Base-by-base conservation (phyloP, 441 rosid species). In the Pelargonium fulgidum region DNA sequence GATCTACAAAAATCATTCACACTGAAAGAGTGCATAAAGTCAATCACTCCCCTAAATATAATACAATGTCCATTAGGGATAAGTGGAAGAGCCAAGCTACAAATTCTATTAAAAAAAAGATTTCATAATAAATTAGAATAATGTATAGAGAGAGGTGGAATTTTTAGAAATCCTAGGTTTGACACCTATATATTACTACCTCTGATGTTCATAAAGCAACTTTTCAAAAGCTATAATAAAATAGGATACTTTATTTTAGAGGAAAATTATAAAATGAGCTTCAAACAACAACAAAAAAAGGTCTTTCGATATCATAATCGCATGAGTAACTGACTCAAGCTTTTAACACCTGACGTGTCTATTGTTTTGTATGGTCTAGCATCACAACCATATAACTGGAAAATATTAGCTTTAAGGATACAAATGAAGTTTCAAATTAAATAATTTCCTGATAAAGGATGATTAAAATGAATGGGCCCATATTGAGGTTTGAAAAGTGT, bases 401-500 rank as follows among this genome's bases (percentile, higher is more conserved):
- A 12, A 45, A 45, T 10, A 11, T 44, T 44, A 8, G 48, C 2
- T 44, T 44, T 44, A 44, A 9, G 48, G 2, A 44, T 44, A 59
- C 22, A 22, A 59, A 59, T 59, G 6, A 22, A 61, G 24, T 24
- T 59, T 24, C 10, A 22, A 29, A 20, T 59, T 20, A 20, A 59
- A 20, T 59, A 59, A 10, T 59, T 59, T 59, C 33, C 64, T 9
- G 26, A 11, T 24, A 61, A 22, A 26, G 65, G 41, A 8, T 14
- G 7, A 12, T 62, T 11, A 39, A 62, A 62, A 24, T 29, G 65
- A 29, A 62, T 13, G 26, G 10, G 41, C 4, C 17, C 17, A 62
- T 62, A 29, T 26, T 29, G 65, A 62, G 33, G 65, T 29, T 62
- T 62, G 65, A 62, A 62, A 61, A 62, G 42, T 4, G 9, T 26